Base-by-base conservation (phyloP, 2,329 filamentous ascomycete species). In the Trichoderma afroharzianum region DNA sequence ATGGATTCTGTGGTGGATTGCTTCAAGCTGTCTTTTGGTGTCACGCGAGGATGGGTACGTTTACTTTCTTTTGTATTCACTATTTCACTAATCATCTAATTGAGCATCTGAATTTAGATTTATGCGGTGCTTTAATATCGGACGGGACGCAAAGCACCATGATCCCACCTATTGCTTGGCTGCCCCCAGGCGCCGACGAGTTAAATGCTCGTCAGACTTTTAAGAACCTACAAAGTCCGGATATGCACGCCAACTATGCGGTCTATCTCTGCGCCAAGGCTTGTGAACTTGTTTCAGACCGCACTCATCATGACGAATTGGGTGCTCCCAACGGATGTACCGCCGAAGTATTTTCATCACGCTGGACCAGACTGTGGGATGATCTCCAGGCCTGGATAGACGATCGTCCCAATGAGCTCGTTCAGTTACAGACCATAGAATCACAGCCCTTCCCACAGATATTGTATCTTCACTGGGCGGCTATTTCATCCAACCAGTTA, bases 191-290 rank as follows among this genome's bases (percentile, higher is more conserved):
- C 21, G 59, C 64, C 0, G 53, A 68, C 33, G 53, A 47, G 53
- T 18, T 26, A 11, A 32, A 30, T 24, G 53, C 26, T 15, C 53
- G 64, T 4, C 53, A 59, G 30, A 11, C 7, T 6, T 68, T 68
- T 14, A 24, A 47, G 5, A 47, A 43, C 24, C 26, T 47, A n/a
- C 53, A 32, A 39, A 24, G 26, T 15, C 81, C 85, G 6, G 88
- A 90, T 74, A 88, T 86, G 82, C 84, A 88, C 73, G 88, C 88
- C 36, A 90, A 90, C 74, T 87, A 87, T 73, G 83, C 87, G 8
- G 87, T 90, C 3, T 90, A 87, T 73, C 81, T 90, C 1, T 85
- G 83, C 64, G 84, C 87, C 4, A 83, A 82, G 70, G 83, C 84
- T 2, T 87, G 84, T 71, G 83, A 88, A 73, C 82, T 89, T 3